These are phyloP conservation scores for Ophiostoma angusticollis DNA, from an alignment of 2,329 filamentous ascomycete species.

Conservation along the genomic window DNA sequence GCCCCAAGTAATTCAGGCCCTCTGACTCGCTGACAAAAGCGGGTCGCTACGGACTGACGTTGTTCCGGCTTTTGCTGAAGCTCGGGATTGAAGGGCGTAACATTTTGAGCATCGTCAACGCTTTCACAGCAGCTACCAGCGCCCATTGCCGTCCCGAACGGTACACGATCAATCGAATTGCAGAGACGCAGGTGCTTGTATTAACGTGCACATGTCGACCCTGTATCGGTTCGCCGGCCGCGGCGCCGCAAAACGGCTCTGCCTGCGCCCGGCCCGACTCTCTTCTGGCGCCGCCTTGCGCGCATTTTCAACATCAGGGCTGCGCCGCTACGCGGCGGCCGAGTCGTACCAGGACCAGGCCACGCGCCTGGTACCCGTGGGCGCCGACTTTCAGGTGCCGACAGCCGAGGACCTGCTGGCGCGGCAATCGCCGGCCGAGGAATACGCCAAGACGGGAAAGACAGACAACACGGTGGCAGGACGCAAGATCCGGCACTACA, in stretches of 20 bases:
- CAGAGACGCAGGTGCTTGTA: too few species aligned
- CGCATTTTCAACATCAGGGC: slow-evolving; percentile 51
- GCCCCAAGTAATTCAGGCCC: slow-evolving; percentile 12
- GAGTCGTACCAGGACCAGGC: slow-evolving; percentile 36
- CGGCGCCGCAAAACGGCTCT: slow-evolving; percentile 52
- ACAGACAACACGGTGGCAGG: slow-evolving; percentile 36
- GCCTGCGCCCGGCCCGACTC: slow-evolving; percentile 33
- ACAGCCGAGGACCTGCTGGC: slow-evolving; percentile 26
- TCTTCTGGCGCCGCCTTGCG: slow-evolving; percentile 19
- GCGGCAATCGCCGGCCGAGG: slow-evolving; percentile 11
- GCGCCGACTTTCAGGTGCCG: slow-evolving; percentile 47
- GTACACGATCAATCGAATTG: not conserved
- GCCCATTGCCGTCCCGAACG: not conserved
- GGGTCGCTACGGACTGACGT: slow-evolving; percentile 9
- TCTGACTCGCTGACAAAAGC: slow-evolving; percentile 12
- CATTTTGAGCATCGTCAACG: slow-evolving; percentile 5
- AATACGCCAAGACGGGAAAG: slow-evolving; percentile 31
- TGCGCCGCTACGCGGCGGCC: slow-evolving; percentile 52
- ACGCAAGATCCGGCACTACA: slow-evolving; percentile 96
- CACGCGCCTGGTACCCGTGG: slow-evolving; percentile 52
- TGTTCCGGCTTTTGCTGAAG: slow-evolving; percentile 12
- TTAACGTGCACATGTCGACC: slow-evolving; percentile 58
- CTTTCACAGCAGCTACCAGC: not conserved
- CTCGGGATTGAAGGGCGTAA: slow-evolving; percentile 14
- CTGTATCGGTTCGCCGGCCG: slow-evolving; percentile 61